A percentile compares a stretch with the other conserved stretches of the same genome.
These are phyloP conservation scores for Coemansia sp. DNA, from an alignment of 192 early-diverging fungal species.

Conservation along the genomic window DNA sequence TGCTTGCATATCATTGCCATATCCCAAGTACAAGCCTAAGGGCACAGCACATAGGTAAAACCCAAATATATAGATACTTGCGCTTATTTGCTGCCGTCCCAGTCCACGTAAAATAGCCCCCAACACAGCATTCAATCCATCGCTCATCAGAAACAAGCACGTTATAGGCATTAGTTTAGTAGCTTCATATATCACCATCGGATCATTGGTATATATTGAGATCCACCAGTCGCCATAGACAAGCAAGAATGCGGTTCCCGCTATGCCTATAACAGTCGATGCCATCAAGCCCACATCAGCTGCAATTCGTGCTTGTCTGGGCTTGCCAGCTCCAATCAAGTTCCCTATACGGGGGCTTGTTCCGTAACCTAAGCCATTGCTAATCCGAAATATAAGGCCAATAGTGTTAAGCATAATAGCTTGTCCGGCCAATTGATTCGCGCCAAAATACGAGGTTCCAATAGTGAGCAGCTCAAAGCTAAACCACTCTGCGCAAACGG, in stretches of 20 bases:
- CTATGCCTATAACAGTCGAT: conserved; percentile 52
- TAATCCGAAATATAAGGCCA: conserved; percentile 68
- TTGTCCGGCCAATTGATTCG: conserved; percentile 71
- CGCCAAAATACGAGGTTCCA: conserved; percentile 73
- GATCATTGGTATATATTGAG: conserved; percentile 61
- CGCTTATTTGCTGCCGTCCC: conserved; percentile 48
- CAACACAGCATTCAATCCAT: conserved; percentile 57
- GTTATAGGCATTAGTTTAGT: conserved; percentile 44
- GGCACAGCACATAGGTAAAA: conserved; percentile 54
- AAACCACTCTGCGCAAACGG: conserved; percentile 79
- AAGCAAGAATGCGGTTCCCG: conserved; percentile 7
- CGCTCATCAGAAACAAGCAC: conserved; percentile 55
- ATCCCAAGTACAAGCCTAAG: conserved; percentile 45
- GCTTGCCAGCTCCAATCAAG: conserved; percentile 61
- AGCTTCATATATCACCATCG: conserved; percentile 64
- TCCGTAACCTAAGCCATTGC: conserved; percentile 72
- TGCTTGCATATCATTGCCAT: conserved; percentile 13
- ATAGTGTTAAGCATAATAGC: conserved; percentile 63
- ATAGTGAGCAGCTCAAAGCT: conserved; percentile 71
- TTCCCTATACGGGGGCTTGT: conserved; percentile 75
- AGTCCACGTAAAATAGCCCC: conserved; percentile 54
- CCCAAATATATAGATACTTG: conserved; percentile 44
- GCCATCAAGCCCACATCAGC: conserved; percentile 52
- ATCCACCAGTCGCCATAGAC: conserved; percentile 29
- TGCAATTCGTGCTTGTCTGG: conserved; percentile 60